phyloP scores from a whole-genome alignment of 805 yeast species.

The Candida germanica region DNA sequence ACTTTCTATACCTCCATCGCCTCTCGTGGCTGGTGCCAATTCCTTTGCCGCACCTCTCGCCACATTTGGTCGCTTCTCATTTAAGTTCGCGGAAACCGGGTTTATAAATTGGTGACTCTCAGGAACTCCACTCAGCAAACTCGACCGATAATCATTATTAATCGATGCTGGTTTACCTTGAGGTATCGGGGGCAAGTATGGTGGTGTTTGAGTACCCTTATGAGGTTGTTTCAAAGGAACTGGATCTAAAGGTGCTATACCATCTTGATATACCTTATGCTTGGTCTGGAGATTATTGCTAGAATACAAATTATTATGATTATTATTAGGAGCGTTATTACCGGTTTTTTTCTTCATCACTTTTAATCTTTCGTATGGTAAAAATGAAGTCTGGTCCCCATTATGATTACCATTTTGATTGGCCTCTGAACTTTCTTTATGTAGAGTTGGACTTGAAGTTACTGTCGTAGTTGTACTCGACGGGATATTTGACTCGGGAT shows the following conservation, averaged over 20 bases:
- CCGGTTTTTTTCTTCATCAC: slow-evolving; percentile 20
- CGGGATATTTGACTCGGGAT: not conserved
- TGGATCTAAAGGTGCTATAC: slow-evolving; percentile 19
- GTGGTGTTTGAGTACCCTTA: not conserved
- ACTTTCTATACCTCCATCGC: too few species aligned
- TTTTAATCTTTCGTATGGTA: slow-evolving; percentile 25
- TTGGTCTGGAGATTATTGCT: slow-evolving; percentile 6
- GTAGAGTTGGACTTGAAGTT: not conserved
- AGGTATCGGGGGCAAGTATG: slow-evolving; percentile 1
- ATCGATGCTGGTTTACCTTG: slow-evolving; percentile 2
- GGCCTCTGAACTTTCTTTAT: not conserved
- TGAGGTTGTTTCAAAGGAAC: slow-evolving; percentile 12
- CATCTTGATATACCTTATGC: slow-evolving; percentile 17
- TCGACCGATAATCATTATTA: not conserved
- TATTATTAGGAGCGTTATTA: not conserved
- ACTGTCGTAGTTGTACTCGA: not conserved
- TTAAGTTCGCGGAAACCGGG: too few species aligned
- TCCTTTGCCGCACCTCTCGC: too few species aligned
- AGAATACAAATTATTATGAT: not conserved
- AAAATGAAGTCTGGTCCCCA: slow-evolving; percentile 10
- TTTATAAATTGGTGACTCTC: too few species aligned
- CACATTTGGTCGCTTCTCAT: too few species aligned
- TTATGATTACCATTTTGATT: too few species aligned
- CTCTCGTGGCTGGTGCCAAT: too few species aligned
- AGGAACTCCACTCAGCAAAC: not conserved